Evolutionary conservation across 2,329 filamentous ascomycete genomes (phyloP).

Genomic region (Stylonectria norvegica): DNA sequence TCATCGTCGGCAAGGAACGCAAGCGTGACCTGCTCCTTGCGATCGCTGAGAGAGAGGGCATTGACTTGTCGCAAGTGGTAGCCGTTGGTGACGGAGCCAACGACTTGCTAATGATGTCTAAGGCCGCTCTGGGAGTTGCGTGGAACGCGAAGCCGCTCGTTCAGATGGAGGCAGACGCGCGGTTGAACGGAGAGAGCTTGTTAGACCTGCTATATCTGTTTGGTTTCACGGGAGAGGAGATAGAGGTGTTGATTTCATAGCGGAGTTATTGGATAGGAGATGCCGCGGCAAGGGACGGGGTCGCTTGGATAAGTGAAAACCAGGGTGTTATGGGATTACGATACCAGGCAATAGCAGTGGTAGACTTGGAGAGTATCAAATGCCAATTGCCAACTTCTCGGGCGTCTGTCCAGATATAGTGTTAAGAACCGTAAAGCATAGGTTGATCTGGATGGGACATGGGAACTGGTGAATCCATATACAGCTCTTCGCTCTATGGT

Average conservation of each 20-base stretch:
- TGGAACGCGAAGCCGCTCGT: constrained; percentile 83
- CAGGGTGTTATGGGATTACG: constrained; percentile 17
- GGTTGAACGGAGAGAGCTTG: constrained; percentile 68
- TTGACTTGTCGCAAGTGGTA: constrained; percentile 64
- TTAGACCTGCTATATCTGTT: constrained; percentile 72
- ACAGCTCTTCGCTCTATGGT: too few species aligned
- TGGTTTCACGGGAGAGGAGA: constrained; percentile 65
- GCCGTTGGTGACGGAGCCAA: constrained; percentile 82
- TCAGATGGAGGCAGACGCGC: constrained; percentile 70
- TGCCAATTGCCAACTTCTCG: too few species aligned
- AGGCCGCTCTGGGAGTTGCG: constrained; percentile 73
- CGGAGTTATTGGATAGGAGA: constrained; percentile 4
- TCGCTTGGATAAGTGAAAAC: constrained; percentile 12
- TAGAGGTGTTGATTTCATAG: constrained; percentile 26
- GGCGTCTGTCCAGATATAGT: too few species aligned
- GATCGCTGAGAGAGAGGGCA: constrained; percentile 65
- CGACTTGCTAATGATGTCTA: constrained; percentile 74
- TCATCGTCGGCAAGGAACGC: constrained; percentile 72
- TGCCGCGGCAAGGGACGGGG: constrained; percentile 4
- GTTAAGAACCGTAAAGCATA: too few species aligned
- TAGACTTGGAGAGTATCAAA: constrained; percentile 1
- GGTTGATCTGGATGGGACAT: too few species aligned
- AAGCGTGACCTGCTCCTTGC: constrained; percentile 69
- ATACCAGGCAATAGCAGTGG: constrained; percentile 21
- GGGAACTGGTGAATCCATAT: too few species aligned